These are phyloP conservation scores for cucumber (Cucumis sativus) DNA, from an alignment of 306 rosid genomes.

Conservation along the genomic window Cucumber_9930_V3 NC_026656.2:737001-737500, in stretches of 20 bases:
- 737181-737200: neutral
- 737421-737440: neutral
- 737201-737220: neutral
- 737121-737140: constrained; percentile 14
- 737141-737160: constrained; percentile 27
- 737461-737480: too few species aligned
- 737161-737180: constrained; percentile 12
- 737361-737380: neutral
- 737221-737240: neutral
- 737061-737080: constrained; percentile 35
- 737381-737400: neutral
- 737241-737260: neutral
- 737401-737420: neutral
- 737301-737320: constrained; percentile 21
- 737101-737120: constrained; percentile 32
- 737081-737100: constrained; percentile 33
- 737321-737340: constrained; percentile 15
- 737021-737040: constrained; percentile 29
- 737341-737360: neutral
- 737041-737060: constrained; percentile 30
- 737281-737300: constrained; percentile 9
- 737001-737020: neutral
- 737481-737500: too few species aligned
- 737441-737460: neutral
- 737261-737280: constrained; percentile 25